Evolutionary conservation across 1,139 yeast species (phyloP), one percentile per base, ranked within the genome.

Genomic region (Pichia sp.): DNA sequence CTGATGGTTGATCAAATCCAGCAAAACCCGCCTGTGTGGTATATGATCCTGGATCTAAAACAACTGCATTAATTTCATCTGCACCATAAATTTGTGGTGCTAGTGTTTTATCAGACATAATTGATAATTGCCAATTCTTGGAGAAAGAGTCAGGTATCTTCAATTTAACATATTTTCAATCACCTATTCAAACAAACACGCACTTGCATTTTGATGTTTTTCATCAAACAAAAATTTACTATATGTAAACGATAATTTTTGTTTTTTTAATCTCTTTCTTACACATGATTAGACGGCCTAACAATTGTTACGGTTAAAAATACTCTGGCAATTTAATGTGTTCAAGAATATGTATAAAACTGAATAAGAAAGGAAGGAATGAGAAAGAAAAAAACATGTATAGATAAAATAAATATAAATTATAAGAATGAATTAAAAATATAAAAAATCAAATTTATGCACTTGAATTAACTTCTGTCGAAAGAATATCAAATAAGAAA

Each of bases 11-110:
- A 65, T 92, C 98, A 54, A 89, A 95, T 11, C 98, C 98, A 6
- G 97, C 95, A 65, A 80, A 90, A 1, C 98, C 98, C 24, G 85
- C 79, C 50, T 94, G 79, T 4, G 97, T 88, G 53, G 79, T 71
- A 56, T 74, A 79, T 12, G 96, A 82, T 25, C 98, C 97, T 0
- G 96, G 90, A 64, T 92, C 98, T 34, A 92, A 73, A 26, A 92
- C 95, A 8, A 92, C 73, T 35, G 98, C 96, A 54, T 88, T 81
- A 53, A 92, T 84, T 65, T 90, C 97, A 66, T 90, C 94, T 51
- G 64, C 85, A 26, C 85, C 85, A 54, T 78, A 80, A 1, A 78
- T 76, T 51, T 70, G 71, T n/a, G 73, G 69, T 15, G 73, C 72
- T 18, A 58, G 52, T 4, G 64, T 57, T 24, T 53, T 53, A 8